A percentile compares a stretch with the other conserved stretches of the same genome.
phyloP scores from a whole-genome alignment of 257 asterid genomes.

The Striga asiatica region DNA sequence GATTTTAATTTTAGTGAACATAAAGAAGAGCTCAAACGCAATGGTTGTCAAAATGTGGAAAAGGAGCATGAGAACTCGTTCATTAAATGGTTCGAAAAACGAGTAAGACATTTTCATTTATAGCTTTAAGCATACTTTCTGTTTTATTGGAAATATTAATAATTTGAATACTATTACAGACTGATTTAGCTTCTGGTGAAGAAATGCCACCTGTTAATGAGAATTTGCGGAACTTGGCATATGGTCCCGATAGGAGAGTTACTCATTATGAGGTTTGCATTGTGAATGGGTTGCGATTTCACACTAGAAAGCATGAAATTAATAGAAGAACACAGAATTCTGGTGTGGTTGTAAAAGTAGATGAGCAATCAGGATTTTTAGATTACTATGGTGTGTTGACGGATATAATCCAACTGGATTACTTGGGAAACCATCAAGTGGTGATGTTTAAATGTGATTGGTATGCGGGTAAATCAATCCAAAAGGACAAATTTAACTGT shows the following conservation, averaged over 20 bases:
- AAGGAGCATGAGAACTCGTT: neutral
- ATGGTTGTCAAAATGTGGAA: neutral
- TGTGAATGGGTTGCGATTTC: slow-evolving; percentile 9
- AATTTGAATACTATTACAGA: neutral
- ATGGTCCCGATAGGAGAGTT: neutral
- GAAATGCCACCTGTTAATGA: neutral
- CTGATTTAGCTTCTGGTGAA: neutral
- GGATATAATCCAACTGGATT: neutral
- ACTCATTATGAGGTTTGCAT: slow-evolving; percentile 9
- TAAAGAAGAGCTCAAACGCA: neutral
- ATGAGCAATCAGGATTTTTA: neutral
- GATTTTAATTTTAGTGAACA: neutral
- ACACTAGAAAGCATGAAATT: neutral
- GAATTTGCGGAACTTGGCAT: neutral
- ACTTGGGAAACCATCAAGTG: neutral
- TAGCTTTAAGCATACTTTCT: neutral
- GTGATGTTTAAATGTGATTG: slow-evolving; percentile 3
- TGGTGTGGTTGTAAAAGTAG: neutral
- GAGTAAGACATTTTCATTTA: neutral
- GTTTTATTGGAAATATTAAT: neutral
- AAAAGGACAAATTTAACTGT: neutral
- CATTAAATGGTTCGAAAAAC: neutral
- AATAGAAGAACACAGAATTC: neutral
- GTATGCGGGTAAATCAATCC: neutral
- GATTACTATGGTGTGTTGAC: neutral